Base-by-base conservation (phyloP, 306 rosid genomes). In the Cucurbita moschata region DNA sequence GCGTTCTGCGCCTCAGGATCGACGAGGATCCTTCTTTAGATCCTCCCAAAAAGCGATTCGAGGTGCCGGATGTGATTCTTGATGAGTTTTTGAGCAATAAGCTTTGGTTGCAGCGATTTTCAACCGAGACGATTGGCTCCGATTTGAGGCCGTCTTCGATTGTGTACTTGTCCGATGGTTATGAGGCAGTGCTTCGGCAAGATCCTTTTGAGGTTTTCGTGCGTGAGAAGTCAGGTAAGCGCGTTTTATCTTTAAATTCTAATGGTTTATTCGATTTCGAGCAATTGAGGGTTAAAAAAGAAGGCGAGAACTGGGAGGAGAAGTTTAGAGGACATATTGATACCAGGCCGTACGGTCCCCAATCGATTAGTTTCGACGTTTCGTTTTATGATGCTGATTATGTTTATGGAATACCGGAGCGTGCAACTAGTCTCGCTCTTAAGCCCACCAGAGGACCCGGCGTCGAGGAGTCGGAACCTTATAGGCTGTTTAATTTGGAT, bases 351-450 rank as follows among this genome's bases (percentile, higher is more conserved):
- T 82, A 84, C 76, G 99, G 99, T 23, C 90, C 99, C 37, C 97
- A 94, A 81, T 94, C 99, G 46, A 87, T 94, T 21, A 87, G 91
- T 74, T 94, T 94, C 63, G 99, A 94, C 44, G 92, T 94, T 39
- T 87, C 97, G 1, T 94, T 94, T 71, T 76, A 91, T 44, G 92
- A 62, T 9, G 91, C 97, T 18, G 91, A 94, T 81, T 88, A 82
- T 61, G 95, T 94, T 3, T 94, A 91, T 74, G 99, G 99, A 8
- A 94, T 94, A 49, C 99, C 99, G 1, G 99, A 94, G 82, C 96
- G 40, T 51, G 97, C 99, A 12, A 40, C 99, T 0, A 82, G 89
- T 55, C 84, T 91, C 18, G 95, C 89, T 26, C 77, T 94, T 53
- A 88, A 78, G 70, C 94, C 99, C 15, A 91, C 99, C 0, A 86